phyloP scores from a whole-genome alignment of 192 early-diverging fungal genomes.

The Umbelopsis sp. region DNA sequence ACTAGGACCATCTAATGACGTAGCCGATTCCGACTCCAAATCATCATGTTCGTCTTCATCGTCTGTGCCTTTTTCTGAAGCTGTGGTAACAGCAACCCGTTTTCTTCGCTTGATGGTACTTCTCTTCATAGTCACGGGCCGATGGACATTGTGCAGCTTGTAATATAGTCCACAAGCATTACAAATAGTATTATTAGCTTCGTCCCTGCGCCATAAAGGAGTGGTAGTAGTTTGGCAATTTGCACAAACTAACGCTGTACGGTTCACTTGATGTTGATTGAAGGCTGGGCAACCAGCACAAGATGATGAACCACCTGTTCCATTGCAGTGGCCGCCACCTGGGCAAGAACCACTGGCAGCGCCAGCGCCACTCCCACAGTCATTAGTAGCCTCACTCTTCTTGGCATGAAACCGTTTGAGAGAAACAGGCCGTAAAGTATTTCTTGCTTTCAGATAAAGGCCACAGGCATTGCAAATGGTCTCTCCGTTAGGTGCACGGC shows the following conservation, averaged over 20 bases:
- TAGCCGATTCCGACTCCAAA: not conserved
- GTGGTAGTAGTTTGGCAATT: conserved; percentile 82
- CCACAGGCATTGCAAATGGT: conserved; percentile 97
- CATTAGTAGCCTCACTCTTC: conserved; percentile 36
- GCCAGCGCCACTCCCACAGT: conserved; percentile 12
- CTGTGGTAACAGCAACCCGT: conserved; percentile 47
- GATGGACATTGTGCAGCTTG: conserved; percentile 81
- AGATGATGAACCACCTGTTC: conserved; percentile 68
- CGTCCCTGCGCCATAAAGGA: conserved; percentile 80
- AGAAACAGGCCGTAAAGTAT: conserved; percentile 52
- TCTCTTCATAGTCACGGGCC: conserved; percentile 82
- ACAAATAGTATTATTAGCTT: conserved; percentile 74
- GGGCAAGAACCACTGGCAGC: conserved; percentile 64
- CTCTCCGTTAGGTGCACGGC: conserved; percentile 82
- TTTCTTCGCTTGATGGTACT: conserved; percentile 76
- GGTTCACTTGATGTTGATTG: conserved; percentile 68
- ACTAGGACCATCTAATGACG: not conserved
- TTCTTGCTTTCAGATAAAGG: conserved; percentile 58
- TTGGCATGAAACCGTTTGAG: conserved; percentile 48
- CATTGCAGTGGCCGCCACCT: conserved; percentile 77
- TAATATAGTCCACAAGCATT: conserved; percentile 91
- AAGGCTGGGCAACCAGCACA: conserved; percentile 78
- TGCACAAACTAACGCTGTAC: conserved; percentile 60
- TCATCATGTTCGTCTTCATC: conserved; percentile 21
- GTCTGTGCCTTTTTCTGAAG: conserved; percentile 24